Conservation (phyloP, 805 yeast genomes). For the Saccharomyces jurei region DNA sequence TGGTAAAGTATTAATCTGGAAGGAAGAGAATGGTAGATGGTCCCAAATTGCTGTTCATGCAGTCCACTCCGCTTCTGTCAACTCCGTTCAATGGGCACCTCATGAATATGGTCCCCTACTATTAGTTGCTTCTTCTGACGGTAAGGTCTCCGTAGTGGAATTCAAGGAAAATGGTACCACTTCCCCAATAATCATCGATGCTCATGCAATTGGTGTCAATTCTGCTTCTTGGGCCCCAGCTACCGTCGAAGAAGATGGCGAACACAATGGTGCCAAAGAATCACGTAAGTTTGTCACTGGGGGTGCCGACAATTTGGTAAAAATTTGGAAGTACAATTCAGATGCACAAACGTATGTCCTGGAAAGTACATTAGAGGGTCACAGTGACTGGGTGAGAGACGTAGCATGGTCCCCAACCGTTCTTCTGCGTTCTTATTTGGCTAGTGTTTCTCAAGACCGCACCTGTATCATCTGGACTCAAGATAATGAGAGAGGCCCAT, state of each 20-base stretch:
- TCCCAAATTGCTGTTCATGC: conserved; percentile 76
- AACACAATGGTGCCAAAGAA: conserved; percentile 30
- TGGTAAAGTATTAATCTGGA: conserved; percentile 92
- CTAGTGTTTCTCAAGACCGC: conserved; percentile 94
- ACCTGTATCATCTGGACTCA: conserved; percentile 94
- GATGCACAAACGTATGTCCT: conserved; percentile 51
- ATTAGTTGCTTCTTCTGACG: conserved; percentile 88
- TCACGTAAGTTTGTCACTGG: conserved; percentile 82
- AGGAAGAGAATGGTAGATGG: conserved; percentile 88
- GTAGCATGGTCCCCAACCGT: conserved; percentile 97
- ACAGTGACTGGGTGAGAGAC: conserved; percentile 97
- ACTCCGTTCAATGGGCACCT: conserved; percentile 94
- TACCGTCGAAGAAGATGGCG: conserved; percentile 28
- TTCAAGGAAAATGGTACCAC: conserved; percentile 84
- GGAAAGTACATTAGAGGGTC: conserved; percentile 79
- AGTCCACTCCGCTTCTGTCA: conserved; percentile 88
- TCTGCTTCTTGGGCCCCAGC: conserved; percentile 92
- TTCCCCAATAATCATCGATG: conserved; percentile 47
- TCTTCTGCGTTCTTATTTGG: conserved; percentile 79
- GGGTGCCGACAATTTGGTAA: conserved; percentile 90
- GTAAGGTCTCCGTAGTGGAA: conserved; percentile 82
- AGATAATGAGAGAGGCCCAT: conserved; percentile 51
- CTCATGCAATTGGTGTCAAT: conserved; percentile 91
- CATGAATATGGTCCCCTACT: conserved; percentile 92
- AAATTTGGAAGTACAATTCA: conserved; percentile 71